A percentile compares a stretch with the other conserved stretches of the same genome.
Conservation (phyloP, 2,329 filamentous ascomycete species). For the Boeremia exigua region DNA sequence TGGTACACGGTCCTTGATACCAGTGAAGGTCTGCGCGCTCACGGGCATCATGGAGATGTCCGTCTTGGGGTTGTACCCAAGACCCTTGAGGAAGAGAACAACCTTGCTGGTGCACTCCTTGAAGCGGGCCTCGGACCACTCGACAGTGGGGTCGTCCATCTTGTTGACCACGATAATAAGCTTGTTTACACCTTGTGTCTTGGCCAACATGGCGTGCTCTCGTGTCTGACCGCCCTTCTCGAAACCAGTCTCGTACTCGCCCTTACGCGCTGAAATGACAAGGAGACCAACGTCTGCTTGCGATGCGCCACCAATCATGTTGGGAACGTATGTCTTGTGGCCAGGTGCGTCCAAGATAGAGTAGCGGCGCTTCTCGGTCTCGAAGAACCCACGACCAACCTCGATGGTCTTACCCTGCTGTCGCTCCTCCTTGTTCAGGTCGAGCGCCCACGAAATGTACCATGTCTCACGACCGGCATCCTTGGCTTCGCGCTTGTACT, state of each 20-base stretch:
- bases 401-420: conserved; percentile 98
- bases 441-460: conserved; percentile 98
- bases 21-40: conserved; percentile 82
- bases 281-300: conserved; percentile 74
- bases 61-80: conserved; percentile 92
- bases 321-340: conserved; percentile 97
- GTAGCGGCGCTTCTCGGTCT: conserved; percentile 95
- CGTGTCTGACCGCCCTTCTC: conserved; percentile 95
- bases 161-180: conserved; percentile 90
- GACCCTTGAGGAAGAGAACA: conserved; percentile 82
- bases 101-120: conserved; percentile 93
- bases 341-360: conserved; percentile 96
- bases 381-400: conserved; percentile 89
- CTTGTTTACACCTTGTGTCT: conserved; percentile 98
- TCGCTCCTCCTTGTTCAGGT: conserved; percentile 95
- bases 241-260: conserved; percentile 98
- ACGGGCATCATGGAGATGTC: conserved; percentile 97
- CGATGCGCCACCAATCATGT: conserved; percentile 93
- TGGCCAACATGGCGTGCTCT: conserved; percentile 96
- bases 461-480: conserved; percentile 95
- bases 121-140: conserved; percentile 93
- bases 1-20: conserved; percentile 85
- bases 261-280: conserved; percentile 95
- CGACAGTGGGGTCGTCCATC: conserved; percentile 97
- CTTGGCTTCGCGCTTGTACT: conserved; percentile 90